These are phyloP conservation scores for Sclerotinia spermophila DNA, from an alignment of 2,329 filamentous ascomycete genomes.

Conservation along the genomic window DNA sequence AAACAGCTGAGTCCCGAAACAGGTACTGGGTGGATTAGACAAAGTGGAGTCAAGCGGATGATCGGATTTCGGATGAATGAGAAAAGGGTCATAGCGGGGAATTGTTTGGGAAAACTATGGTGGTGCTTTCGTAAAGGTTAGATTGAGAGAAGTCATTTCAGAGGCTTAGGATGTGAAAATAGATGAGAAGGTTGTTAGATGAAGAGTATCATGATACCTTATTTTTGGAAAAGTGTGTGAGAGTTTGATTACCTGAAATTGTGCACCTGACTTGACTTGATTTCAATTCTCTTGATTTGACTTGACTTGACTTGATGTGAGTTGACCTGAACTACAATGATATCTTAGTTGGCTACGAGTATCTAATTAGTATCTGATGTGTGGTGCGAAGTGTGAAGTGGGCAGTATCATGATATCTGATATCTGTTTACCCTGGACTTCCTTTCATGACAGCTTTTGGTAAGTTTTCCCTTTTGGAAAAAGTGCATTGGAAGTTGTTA, in stretches of 20 bases:
- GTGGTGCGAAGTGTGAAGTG: background rate
- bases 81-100: background rate
- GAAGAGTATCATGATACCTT: background rate
- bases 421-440: background rate
- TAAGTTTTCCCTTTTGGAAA: background rate
- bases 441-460: constrained; percentile 2
- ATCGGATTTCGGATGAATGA: constrained; percentile 13
- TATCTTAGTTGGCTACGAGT: constrained; percentile 3
- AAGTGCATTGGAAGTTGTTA: background rate
- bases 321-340: background rate
- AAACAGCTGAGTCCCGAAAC: constrained; percentile 9
- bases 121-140: background rate
- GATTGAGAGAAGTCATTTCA: background rate
- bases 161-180: background rate
- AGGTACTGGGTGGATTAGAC: constrained; percentile 8
- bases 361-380: background rate
- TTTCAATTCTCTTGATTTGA: no score
- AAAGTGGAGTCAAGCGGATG: constrained; percentile 4
- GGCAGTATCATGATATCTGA: background rate
- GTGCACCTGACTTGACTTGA: background rate
- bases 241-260: constrained; percentile 3
- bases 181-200: background rate
- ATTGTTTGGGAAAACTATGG: background rate
- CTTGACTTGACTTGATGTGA: no score
- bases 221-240: background rate